Conservation (phyloP, 768 basidiomycete species). For the Cystofilobasidium bisporidii region DNA sequence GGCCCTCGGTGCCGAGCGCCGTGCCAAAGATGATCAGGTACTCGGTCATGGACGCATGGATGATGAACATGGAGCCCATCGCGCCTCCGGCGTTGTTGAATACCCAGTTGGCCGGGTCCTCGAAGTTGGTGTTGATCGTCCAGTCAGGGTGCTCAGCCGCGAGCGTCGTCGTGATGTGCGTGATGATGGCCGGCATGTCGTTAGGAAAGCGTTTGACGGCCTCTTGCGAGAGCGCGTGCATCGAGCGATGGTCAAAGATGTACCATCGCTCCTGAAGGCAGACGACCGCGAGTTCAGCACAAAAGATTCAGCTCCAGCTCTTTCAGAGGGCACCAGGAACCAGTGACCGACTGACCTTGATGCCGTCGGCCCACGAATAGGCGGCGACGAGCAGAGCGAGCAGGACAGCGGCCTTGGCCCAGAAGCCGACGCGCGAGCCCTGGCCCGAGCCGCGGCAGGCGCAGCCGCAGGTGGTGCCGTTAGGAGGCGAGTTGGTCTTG, state of each 20-base stretch:
- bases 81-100: conserved; percentile 96
- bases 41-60: conserved; percentile 93
- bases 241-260: conserved; percentile 60
- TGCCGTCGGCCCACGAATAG: conserved; percentile 33
- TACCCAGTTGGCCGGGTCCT: conserved; percentile 65
- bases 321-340: background rate
- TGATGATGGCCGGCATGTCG: conserved; percentile 63
- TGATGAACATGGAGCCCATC: conserved; percentile 92
- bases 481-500: background rate
- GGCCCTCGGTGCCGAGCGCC: conserved; percentile 92
- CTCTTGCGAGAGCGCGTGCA: conserved; percentile 64
- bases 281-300: background rate
- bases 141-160: conserved; percentile 58
- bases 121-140: conserved; percentile 37
- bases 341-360: conserved; percentile 33
- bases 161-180: conserved; percentile 72
- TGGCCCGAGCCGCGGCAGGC: background rate
- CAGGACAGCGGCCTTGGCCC: conserved; percentile 9
- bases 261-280: conserved; percentile 71
- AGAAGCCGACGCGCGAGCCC: background rate
- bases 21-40: conserved; percentile 81
- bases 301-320: conserved; percentile 2
- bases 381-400: conserved; percentile 30
- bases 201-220: conserved; percentile 59
- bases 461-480: background rate